phyloP scores from a whole-genome alignment of 2,329 filamentous ascomycete species.

The Stenocarpella maydis region DNA sequence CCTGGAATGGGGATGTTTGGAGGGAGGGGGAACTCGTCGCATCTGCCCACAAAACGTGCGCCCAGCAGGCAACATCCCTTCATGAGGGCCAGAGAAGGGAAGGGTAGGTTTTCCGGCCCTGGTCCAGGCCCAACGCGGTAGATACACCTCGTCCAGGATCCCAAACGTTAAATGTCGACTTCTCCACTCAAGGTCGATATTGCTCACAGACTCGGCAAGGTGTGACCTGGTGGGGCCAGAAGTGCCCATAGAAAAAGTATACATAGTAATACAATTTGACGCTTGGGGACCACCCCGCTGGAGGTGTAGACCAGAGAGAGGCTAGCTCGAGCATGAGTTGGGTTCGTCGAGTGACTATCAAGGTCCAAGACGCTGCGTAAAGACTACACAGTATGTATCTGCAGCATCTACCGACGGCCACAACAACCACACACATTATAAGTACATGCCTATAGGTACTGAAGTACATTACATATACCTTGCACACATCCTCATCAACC shows the following conservation, averaged over 20 bases:
- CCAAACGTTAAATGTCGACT: no score
- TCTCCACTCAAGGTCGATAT: no score
- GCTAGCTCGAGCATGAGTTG: background rate
- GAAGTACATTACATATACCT: no score
- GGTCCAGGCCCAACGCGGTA: background rate
- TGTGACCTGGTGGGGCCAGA: no score
- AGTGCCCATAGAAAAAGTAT: no score
- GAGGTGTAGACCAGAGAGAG: background rate
- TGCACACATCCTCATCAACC: constrained; percentile 17
- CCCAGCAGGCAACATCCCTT: constrained; percentile 24
- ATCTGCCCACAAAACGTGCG: constrained; percentile 24
- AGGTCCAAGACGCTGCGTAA: background rate
- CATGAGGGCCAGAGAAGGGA: background rate
- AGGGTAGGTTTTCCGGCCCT: no score
- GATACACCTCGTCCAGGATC: no score
- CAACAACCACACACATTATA: background rate
- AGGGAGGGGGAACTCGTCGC: constrained; percentile 1
- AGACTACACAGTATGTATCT: background rate
- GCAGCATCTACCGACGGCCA: constrained; percentile 6
- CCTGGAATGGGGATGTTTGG: constrained; percentile 17
- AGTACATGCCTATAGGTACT: no score
- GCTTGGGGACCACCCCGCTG: no score
- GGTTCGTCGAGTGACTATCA: background rate
- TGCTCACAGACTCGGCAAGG: no score
- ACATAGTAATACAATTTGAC: no score